Conservation (phyloP, 1,284 basidiomycete genomes). For the Laetiporus sulphureus region DNA sequence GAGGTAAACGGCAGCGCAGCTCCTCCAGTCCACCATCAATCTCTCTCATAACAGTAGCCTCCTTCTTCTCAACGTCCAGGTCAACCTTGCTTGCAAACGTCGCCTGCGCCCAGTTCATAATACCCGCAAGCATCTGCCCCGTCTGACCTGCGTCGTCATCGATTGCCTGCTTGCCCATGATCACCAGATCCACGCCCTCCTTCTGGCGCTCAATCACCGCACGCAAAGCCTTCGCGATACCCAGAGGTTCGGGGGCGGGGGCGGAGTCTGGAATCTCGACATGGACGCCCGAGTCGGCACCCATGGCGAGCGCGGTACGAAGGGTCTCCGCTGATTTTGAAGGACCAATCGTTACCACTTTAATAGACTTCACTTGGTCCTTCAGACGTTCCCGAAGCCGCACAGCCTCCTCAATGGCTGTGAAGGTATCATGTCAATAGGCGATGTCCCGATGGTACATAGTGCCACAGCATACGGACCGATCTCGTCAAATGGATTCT, state of each 20-base stretch:
- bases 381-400: conserved; percentile 82
- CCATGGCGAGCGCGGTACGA: conserved; percentile 96
- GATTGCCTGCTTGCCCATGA: conserved; percentile 98
- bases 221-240: conserved; percentile 80
- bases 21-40: conserved; percentile 94
- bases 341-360: conserved; percentile 89
- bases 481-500: conserved; percentile 98
- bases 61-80: conserved; percentile 63
- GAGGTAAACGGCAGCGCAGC: conserved; percentile 75
- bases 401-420: conserved; percentile 97
- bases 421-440: neutral
- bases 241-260: conserved; percentile 77
- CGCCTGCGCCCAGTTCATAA: conserved; percentile 91
- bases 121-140: conserved; percentile 94
- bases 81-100: conserved; percentile 93
- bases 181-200: conserved; percentile 77
- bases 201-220: conserved; percentile 72
- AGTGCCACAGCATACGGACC: conserved; percentile 43
- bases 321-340: conserved; percentile 88
- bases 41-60: conserved; percentile 79
- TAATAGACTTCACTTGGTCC: conserved; percentile 77
- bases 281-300: conserved; percentile 91
- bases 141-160: conserved; percentile 98
- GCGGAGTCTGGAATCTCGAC: conserved; percentile 76
- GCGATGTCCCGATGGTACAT: too few relatives aligned